These are phyloP conservation scores for Vigna mungo DNA, from an alignment of 306 rosid genomes.

Conservation along the genomic window DNA sequence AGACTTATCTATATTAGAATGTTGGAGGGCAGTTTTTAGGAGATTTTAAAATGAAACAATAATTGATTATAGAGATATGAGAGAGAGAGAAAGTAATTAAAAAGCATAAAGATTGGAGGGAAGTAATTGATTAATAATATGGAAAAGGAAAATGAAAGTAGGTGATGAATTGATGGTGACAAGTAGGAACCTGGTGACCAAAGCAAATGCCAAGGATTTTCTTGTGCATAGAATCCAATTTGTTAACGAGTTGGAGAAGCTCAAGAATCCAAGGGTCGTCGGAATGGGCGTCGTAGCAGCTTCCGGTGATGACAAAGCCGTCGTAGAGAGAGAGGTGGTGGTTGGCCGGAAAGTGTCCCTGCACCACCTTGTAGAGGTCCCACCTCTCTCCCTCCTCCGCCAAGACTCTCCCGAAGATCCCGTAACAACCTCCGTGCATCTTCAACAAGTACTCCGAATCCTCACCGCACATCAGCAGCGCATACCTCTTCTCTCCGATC, in stretches of 20 bases:
- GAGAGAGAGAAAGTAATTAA: neutral
- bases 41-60: no score
- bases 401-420: constrained; percentile 71
- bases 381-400: constrained; percentile 81
- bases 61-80: neutral
- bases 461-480: constrained; percentile 78
- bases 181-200: constrained; percentile 72
- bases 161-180: no score
- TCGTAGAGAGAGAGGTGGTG: constrained; percentile 54
- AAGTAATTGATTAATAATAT: no score
- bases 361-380: constrained; percentile 67
- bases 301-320: constrained; percentile 85
- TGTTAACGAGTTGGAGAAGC: constrained; percentile 58
- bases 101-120: no score
- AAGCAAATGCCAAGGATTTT: constrained; percentile 89
- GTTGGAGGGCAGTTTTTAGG: no score
- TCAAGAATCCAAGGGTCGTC: constrained; percentile 78
- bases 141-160: no score
- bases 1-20: neutral
- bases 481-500: constrained; percentile 54
- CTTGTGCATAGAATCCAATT: constrained; percentile 61
- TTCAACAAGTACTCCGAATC: constrained; percentile 83
- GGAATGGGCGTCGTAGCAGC: constrained; percentile 85
- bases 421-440: constrained; percentile 78
- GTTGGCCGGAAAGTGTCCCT: constrained; percentile 64